Evolutionary conservation across 148 eudicot genomes (phyloP), one percentile per base, ranked within the genome.

Genomic region (Rhododendron vialii): DNA sequence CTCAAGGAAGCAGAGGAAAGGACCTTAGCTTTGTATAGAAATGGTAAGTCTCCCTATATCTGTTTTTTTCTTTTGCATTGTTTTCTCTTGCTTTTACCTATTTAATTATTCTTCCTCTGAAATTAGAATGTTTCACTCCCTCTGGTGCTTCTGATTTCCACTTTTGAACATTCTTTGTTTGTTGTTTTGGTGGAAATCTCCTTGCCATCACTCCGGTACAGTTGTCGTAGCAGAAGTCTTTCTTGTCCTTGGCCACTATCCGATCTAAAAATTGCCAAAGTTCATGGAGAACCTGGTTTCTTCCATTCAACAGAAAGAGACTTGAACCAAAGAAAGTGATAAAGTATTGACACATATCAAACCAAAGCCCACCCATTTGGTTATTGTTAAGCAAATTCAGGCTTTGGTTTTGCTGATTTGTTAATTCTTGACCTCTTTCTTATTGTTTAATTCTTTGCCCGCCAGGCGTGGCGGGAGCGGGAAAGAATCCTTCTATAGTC

Each of bases 1-100:
- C 81, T 50, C 69, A 91, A 88, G 71, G 98, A 94, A 92, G 98
- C 99, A 86, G 93, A 93, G 90, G 87, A 84, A 82, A 94, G 92
- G 88, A 91, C 90, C 48, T 69, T 82, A 77, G 82, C 43, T 47
- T 84, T 88, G 84, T 75, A 88, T 88, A 84, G 86, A 86, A 78
- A 88, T 87, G 91, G 95, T 93, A 38, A 71, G 82, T 73, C 59
- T 28, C 47, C 53, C 12, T 48, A 30, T 63, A 18, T 38, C 28
- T 63, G 48, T 59, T 51, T 9, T 76, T 59, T 14, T 67, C 0
- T 36, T 61, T 77, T 48, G 18, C 1, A 24, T 74, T 86, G 3
- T 65, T 82, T 82, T 38, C 35, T 17, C 13, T 53, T 30, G 48
- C 17, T 51, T 35, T 2, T 36, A 12, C 22, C 10, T 36, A 1